A percentile compares a stretch with the other conserved stretches of the same genome.
These are phyloP conservation scores for Geosmithia flava DNA, from an alignment of 2,329 filamentous ascomycete genomes.

Conservation along the genomic window DNA sequence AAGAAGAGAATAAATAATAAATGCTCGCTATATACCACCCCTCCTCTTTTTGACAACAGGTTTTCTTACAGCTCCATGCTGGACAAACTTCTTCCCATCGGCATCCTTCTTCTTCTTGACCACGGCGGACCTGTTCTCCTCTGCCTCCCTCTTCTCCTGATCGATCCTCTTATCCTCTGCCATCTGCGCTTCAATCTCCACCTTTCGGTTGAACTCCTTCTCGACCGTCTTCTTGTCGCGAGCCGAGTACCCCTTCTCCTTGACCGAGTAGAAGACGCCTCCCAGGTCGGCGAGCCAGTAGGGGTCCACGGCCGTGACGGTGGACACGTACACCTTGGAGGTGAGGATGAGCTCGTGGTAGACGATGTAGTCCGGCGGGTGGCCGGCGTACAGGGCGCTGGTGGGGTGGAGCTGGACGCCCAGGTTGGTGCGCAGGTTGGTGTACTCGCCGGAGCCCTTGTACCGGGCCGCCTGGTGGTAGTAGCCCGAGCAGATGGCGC, in stretches of 20 bases:
- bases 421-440: conserved; percentile 89
- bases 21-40: conserved; percentile 5
- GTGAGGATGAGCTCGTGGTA: conserved; percentile 98
- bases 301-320: conserved; percentile 89
- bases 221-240: conserved; percentile 80
- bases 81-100: conserved; percentile 43
- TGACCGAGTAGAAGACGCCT: conserved; percentile 93
- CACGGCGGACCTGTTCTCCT: conserved; percentile 27
- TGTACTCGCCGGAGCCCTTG: conserved; percentile 93
- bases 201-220: conserved; percentile 80
- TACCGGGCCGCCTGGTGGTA: conserved; percentile 96
- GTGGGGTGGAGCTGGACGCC: conserved; percentile 92
- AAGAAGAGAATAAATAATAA: neutral
- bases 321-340: conserved; percentile 95
- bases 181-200: conserved; percentile 91
- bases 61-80: conserved; percentile 50
- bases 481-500: conserved; percentile 95
- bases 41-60: conserved; percentile 44
- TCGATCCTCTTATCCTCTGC: conserved; percentile 66
- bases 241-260: conserved; percentile 91
- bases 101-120: conserved; percentile 20
- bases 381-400: conserved; percentile 84
- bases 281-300: conserved; percentile 95
- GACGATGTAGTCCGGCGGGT: conserved; percentile 91
- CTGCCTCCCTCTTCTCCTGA: conserved; percentile 39